A percentile compares a stretch with the other conserved stretches of the same genome.
These are phyloP conservation scores for Eucalyptus curtisii DNA, from an alignment of 345 rosid genomes.

Conservation along the genomic window DNA sequence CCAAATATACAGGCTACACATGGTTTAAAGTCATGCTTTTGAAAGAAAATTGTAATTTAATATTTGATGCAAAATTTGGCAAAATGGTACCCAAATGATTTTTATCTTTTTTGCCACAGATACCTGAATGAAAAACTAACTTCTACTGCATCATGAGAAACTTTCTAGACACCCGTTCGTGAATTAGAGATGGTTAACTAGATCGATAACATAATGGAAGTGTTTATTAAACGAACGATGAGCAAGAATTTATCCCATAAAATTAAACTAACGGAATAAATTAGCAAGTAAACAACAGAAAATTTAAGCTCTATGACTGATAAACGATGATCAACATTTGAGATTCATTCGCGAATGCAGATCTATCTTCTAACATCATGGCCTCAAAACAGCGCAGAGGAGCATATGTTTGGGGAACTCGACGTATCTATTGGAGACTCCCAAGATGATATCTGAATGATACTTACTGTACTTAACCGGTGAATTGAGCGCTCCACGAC, in stretches of 20 bases:
- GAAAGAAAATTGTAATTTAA: background rate
- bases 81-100: background rate
- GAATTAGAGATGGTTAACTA: background rate
- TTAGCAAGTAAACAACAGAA: background rate
- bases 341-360: background rate
- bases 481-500: slow-evolving; percentile 83
- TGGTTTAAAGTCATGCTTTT: background rate
- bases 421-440: background rate
- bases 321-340: background rate
- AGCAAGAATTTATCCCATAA: background rate
- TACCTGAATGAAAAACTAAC: background rate
- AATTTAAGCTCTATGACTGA: background rate
- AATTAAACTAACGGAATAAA: background rate
- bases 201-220: background rate
- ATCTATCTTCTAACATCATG: background rate
- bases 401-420: background rate
- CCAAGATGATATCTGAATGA: background rate
- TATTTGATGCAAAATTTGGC: background rate
- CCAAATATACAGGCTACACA: background rate
- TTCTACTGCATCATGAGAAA: background rate
- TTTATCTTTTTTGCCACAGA: background rate
- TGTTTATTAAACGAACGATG: background rate
- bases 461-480: slow-evolving; percentile 62
- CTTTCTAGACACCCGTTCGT: background rate
- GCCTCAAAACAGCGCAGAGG: background rate